phyloP scores from a whole-genome alignment of 495 filamentous ascomycete genomes.

The Bacidia gigantensis region DNA sequence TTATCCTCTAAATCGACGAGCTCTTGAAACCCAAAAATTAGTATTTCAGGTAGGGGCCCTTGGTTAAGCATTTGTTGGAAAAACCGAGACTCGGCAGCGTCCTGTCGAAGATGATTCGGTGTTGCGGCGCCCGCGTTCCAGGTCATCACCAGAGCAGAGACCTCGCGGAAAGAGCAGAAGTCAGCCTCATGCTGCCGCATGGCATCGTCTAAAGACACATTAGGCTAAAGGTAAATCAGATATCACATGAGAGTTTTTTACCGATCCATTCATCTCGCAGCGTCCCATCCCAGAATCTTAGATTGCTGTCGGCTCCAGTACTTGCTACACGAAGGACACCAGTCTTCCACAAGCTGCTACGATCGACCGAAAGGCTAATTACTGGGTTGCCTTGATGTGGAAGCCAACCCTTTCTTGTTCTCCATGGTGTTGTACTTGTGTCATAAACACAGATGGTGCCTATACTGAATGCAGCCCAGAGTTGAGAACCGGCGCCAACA shows the following conservation, averaged over 20 bases:
- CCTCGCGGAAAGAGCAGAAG: constrained; percentile 72
- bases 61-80: constrained; percentile 58
- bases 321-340: constrained; percentile 80
- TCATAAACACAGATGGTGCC: constrained; percentile 96
- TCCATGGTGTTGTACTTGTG: constrained; percentile 67
- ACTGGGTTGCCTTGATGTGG: constrained; percentile 69
- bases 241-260: constrained; percentile 23
- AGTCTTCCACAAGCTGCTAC: constrained; percentile 72
- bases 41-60: constrained; percentile 67
- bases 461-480: constrained; percentile 92
- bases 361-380: constrained; percentile 59
- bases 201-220: constrained; percentile 44
- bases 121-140: constrained; percentile 96
- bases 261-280: constrained; percentile 85
- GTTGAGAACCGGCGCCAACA: constrained; percentile 62
- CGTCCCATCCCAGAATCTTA: constrained; percentile 87
- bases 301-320: constrained; percentile 70
- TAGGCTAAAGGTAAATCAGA: background rate
- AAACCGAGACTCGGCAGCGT: constrained; percentile 53
- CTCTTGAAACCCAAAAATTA: constrained; percentile 97
- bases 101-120: constrained; percentile 61
- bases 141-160: constrained; percentile 66
- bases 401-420: constrained; percentile 83
- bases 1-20: constrained; percentile 95
- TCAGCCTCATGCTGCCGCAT: constrained; percentile 73